A percentile compares a stretch with the other conserved stretches of the same genome.
Conservation (phyloP, 345 rosid species). For the Theobroma cacao region DNA sequence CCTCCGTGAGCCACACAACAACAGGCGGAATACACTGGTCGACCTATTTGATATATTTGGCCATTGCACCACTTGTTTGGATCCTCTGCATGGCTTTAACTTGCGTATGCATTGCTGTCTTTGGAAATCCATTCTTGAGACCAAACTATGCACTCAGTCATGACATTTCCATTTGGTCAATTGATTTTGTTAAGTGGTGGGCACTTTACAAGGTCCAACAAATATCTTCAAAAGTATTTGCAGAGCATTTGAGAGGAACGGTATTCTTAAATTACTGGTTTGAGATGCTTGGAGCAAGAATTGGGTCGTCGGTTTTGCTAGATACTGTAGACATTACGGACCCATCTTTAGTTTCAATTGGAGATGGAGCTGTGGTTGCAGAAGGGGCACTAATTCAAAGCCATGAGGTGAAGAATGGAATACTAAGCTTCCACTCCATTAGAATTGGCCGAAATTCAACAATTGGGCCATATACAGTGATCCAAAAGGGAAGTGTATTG, state of each 20-base stretch:
- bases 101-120: conserved; percentile 36
- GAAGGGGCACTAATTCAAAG: conserved; percentile 66
- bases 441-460: conserved; percentile 46
- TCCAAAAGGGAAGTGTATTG: conserved; percentile 56
- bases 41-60: conserved; percentile 27
- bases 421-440: conserved; percentile 46
- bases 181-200: conserved; percentile 69
- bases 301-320: conserved; percentile 57
- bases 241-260: conserved; percentile 61
- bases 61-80: conserved; percentile 65
- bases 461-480: conserved; percentile 59
- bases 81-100: conserved; percentile 49
- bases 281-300: conserved; percentile 61
- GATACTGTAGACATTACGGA: conserved; percentile 62
- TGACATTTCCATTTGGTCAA: conserved; percentile 53
- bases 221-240: conserved; percentile 53
- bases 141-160: conserved; percentile 51
- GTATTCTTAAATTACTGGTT: conserved; percentile 65
- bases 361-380: conserved; percentile 58
- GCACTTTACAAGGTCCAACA: conserved; percentile 65
- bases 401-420: conserved; percentile 57
- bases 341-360: conserved; percentile 58
- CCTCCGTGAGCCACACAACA: conserved; percentile 20
- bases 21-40: conserved; percentile 23
- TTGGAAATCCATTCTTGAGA: conserved; percentile 57